Conservation (phyloP, 176 grass and related monocot genomes). For the Tillandsia leiboldiana region DNA sequence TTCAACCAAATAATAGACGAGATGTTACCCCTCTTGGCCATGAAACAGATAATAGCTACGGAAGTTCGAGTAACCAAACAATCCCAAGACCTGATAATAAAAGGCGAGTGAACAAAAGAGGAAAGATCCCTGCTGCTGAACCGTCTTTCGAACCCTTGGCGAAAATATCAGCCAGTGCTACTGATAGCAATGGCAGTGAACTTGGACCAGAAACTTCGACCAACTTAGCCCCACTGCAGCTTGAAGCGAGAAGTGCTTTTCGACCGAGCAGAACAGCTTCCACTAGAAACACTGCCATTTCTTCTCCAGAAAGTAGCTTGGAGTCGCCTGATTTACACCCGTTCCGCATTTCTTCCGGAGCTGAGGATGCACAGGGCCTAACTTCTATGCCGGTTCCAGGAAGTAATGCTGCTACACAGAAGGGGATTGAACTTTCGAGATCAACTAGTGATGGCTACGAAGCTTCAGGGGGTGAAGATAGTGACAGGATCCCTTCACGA, state of each 20-base stretch:
- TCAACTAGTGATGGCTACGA: constrained; percentile 87
- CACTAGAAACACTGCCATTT: constrained; percentile 29
- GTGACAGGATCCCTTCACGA: constrained; percentile 79
- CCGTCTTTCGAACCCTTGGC: constrained; percentile 69
- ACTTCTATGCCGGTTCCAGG: constrained; percentile 24
- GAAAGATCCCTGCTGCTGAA: constrained; percentile 34
- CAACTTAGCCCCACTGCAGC: constrained; percentile 74
- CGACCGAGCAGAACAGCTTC: constrained; percentile 43
- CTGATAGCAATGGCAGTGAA: constrained; percentile 46
- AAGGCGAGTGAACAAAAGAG: constrained; percentile 37
- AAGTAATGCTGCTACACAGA: constrained; percentile 23
- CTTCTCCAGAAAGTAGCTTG: constrained; percentile 86
- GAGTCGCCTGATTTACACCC: constrained; percentile 91
- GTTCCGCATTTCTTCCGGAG: constrained; percentile 53
- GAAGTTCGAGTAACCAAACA: constrained; percentile 27
- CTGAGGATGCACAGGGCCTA: constrained; percentile 45
- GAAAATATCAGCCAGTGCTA: constrained; percentile 51
- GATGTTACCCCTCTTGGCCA: constrained; percentile 16
- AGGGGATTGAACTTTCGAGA: constrained; percentile 49
- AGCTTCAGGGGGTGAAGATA: constrained; percentile 94
- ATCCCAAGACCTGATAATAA: constrained; percentile 25
- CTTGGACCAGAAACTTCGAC: constrained; percentile 36
- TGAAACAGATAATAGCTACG: constrained; percentile 25
- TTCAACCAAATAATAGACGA: constrained; percentile 57
- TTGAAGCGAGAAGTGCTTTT: constrained; percentile 83